Evolutionary conservation across 306 rosid species (phyloP), one percentile per base, ranked within the genome.

Genomic region (Oxytropis ochrocephala): DNA sequence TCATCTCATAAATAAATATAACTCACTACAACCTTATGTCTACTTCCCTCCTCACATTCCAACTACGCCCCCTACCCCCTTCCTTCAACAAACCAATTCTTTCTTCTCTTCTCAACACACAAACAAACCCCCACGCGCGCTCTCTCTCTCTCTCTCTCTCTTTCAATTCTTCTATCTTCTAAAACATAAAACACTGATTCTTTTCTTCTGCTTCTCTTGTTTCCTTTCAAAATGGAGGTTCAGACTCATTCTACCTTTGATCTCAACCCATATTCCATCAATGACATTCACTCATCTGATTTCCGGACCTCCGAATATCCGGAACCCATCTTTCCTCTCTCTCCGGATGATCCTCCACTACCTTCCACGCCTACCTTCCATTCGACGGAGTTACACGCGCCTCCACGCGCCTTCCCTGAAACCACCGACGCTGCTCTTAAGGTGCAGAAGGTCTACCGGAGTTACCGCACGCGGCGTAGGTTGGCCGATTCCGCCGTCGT

Each of bases 401-500:
- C 14, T 16, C 7, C 0, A 6, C 32, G 74, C 77, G 81, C 62
- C 43, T 57, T 17, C 16, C 30, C 75, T 21, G 59, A 14, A 33
- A 21, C 72, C 3, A 18, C 72, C 4, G 18, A 9, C 9, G 97
- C 98, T 9, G 98, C 95, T 9, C 78, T 89, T 65, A 73, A 42
- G 78, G 55, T 92, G 39, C 96, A 92, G 81, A 92, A 86, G 79
- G 82, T 85, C 8, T 92, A 89, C 70, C 78, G 96, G 73, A 86
- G 98, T 44, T 89, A 92, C 73, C 98, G 95, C 11, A 89, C 96
- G 3, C 91, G 98, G 29, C 95, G 98, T 13, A 83, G 89, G 77
- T 76, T 92, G 51, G 98, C 98, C 5, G 98, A 92, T 82, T 79
- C 96, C 66, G 98, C 98, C 67, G 89, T 92, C 62, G 93, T 92